These are phyloP conservation scores for Peterozyma toletana DNA, from an alignment of 805 yeast genomes.

Conservation along the genomic window DNA sequence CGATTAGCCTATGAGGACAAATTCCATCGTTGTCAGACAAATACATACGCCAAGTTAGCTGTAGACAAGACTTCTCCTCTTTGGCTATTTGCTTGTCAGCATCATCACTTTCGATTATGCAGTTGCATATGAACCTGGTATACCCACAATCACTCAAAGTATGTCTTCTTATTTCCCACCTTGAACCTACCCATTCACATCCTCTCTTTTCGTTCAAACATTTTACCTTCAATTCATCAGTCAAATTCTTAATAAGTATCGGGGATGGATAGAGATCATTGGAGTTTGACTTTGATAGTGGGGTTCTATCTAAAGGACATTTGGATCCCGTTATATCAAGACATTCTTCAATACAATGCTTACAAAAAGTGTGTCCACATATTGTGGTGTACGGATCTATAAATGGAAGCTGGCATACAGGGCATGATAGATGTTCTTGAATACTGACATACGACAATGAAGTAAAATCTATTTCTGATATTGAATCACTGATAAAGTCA, in stretches of 20 bases:
- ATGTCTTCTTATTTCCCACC: conserved; percentile 55
- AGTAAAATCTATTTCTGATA: conserved; percentile 16
- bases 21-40: conserved; percentile 7
- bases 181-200: conserved; percentile 46
- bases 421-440: conserved; percentile 35
- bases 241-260: conserved; percentile 46
- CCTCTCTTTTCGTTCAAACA: conserved; percentile 50
- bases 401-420: conserved; percentile 64
- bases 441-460: conserved; percentile 16
- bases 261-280: conserved; percentile 43
- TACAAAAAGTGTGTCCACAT: conserved; percentile 68
- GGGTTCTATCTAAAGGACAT: conserved; percentile 60
- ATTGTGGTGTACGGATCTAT: conserved; percentile 52
- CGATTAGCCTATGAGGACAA: conserved; percentile 32
- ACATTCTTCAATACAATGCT: conserved; percentile 42
- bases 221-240: conserved; percentile 51
- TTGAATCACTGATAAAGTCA: neutral
- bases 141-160: conserved; percentile 29
- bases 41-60: conserved; percentile 12
- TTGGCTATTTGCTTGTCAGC: neutral
- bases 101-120: conserved; percentile 6
- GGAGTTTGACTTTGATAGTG: conserved; percentile 22
- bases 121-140: conserved; percentile 28
- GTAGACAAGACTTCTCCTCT: conserved; percentile 1
- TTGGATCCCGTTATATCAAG: conserved; percentile 27